These are phyloP conservation scores for Ceratocystis huliohia DNA, from an alignment of 2,329 filamentous ascomycete genomes.

Conservation along the genomic window DNA sequence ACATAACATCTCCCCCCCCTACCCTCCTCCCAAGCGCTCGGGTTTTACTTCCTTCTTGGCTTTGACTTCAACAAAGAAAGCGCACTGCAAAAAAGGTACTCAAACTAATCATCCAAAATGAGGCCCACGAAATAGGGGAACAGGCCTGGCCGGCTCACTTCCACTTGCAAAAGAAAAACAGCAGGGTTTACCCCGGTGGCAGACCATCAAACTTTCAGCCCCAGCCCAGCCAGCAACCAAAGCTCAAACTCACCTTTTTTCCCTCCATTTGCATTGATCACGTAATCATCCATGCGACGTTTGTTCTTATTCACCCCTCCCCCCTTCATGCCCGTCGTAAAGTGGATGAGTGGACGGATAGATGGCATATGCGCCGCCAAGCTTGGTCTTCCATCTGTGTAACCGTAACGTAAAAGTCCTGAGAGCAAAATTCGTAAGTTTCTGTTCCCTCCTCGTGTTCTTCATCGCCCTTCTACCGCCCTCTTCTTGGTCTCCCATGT, in stretches of 20 bases:
- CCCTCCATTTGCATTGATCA: constrained; percentile 5
- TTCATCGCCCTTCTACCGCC: no score
- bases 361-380: constrained; percentile 1
- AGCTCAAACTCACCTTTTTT: neutral
- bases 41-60: neutral
- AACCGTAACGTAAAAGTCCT: neutral
- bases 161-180: no score
- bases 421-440: neutral
- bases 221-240: constrained; percentile 3
- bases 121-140: constrained; percentile 11
- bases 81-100: neutral
- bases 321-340: neutral
- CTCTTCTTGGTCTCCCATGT: no score
- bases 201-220: constrained; percentile 9
- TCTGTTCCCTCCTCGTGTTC: neutral
- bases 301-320: neutral
- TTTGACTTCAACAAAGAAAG: neutral
- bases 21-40: neutral
- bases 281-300: constrained; percentile 9
- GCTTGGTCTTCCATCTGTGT: neutral
- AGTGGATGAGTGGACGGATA: neutral
- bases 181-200: neutral
- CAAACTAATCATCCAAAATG: neutral
- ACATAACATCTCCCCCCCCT: neutral
- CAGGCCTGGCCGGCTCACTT: neutral